Percentiles rank a stretch among this genome's conserved stretches.
Conservation (phyloP, 306 rosid species). For the Fragaria ananassa region DNA sequence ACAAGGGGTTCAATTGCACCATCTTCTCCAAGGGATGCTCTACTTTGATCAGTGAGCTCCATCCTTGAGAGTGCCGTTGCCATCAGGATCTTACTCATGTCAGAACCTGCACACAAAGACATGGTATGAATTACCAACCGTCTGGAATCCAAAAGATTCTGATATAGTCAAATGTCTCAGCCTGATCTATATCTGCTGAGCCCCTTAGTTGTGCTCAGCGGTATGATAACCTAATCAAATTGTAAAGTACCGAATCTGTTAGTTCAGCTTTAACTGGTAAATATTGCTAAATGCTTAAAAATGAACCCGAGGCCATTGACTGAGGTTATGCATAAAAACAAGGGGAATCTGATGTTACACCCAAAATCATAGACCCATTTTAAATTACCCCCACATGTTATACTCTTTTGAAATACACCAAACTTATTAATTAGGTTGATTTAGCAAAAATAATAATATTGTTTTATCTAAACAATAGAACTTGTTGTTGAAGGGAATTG, state of each 20-base stretch:
- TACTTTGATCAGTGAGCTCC: constrained; percentile 76
- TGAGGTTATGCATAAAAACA: neutral
- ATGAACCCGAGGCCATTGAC: neutral
- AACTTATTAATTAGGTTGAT: no score
- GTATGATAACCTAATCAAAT: neutral
- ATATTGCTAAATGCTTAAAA: neutral
- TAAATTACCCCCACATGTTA: no score
- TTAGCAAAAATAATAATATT: no score
- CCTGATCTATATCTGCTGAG: neutral
- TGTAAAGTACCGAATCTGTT: neutral
- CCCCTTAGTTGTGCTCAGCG: neutral
- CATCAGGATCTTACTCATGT: constrained; percentile 90
- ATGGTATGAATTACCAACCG: constrained; percentile 4
- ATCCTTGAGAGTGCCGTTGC: constrained; percentile 82
- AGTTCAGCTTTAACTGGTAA: neutral
- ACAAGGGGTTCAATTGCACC: constrained; percentile 82
- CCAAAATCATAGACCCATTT: no score
- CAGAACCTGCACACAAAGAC: constrained; percentile 58
- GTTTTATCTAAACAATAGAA: no score
- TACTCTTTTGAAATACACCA: no score
- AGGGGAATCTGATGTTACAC: no score
- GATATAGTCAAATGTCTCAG: neutral
- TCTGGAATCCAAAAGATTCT: neutral
- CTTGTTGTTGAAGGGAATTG: no score
- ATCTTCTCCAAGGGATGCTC: constrained; percentile 66